Base-by-base conservation (phyloP, 1,284 basidiomycete genomes). In the Moniliophthora roreri region DNA sequence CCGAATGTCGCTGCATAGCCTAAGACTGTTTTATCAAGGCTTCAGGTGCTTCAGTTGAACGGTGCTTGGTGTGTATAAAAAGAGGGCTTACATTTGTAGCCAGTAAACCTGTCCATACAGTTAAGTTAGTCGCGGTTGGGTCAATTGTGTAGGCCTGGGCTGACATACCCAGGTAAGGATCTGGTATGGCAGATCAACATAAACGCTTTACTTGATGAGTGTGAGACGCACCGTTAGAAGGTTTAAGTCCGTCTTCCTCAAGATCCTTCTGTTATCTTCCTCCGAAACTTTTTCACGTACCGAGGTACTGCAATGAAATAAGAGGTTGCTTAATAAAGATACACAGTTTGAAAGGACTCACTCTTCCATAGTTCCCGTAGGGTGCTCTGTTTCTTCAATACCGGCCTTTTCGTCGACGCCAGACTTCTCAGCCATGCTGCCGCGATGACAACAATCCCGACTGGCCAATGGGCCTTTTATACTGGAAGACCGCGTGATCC, bases 1-100 rank as follows among this genome's bases (percentile, higher is more conserved):
- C 55, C 57, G 35, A 53, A 58, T 5, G 53, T 52, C 13, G 57
- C 57, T 11, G 57, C 51, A 42, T 53, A 56, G 6, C 57, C 57
- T 3, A 58, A 48, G n/a, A 55, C 38, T 10, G 50, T 38, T 37
- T 58, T 58, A 51, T 58, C 57, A 7, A 56, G 48, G 39, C 56
- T 58, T 24, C 6, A 36, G 11, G 13, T 35, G 24, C 13, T 23
- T 20, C 8, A 32, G 42, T 6, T 23, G 9, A 23, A n/a, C 15
- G n/a, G n/a, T n/a, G n/a, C n/a, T n/a, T 15, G 21, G 13, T 36
- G n/a, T 11, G n/a, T 23, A 44, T 41, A 1, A 20, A 35, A 18
- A 46, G 11, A 21, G 35, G 24, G 40, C 52, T 6, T 40, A 57
- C 56, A 58, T 58, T 37, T 58, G 56, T 6, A 58, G 53, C 48